These are phyloP conservation scores for Polytrichum formosum DNA, from an alignment of 225 moss, liverwort and hornwort genomes.

Conservation along the genomic window DNA sequence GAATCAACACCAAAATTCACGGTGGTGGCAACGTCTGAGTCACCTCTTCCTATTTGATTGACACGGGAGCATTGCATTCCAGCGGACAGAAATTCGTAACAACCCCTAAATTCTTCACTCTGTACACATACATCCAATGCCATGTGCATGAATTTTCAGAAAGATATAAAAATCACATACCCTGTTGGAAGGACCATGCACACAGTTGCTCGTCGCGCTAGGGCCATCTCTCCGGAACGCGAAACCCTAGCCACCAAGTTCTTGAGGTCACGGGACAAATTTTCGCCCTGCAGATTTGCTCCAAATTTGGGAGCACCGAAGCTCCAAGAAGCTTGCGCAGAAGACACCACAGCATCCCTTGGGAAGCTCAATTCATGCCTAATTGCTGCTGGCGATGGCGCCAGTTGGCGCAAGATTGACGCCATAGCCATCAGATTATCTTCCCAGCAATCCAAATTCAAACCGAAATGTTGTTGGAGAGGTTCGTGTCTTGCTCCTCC, in stretches of 20 bases:
- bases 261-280: neutral
- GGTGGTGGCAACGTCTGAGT: too few relatives aligned
- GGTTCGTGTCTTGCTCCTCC: too few relatives aligned
- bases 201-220: conserved; percentile 19
- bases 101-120: neutral
- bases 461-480: too few relatives aligned
- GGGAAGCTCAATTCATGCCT: neutral
- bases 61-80: neutral
- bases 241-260: neutral
- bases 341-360: neutral
- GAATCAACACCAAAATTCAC: too few relatives aligned
- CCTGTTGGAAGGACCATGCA: conserved; percentile 37
- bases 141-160: neutral
- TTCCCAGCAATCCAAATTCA: too few relatives aligned
- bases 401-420: neutral
- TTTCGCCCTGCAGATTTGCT: too few relatives aligned
- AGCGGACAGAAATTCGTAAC: neutral
- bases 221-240: neutral
- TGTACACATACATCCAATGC: neutral
- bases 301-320: too few relatives aligned
- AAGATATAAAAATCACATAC: neutral
- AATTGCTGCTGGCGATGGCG: neutral
- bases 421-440: neutral
- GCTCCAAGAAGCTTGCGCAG: neutral
- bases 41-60: too few relatives aligned